phyloP scores from a whole-genome alignment of 768 basidiomycete species.

The Leccinum broughii region DNA sequence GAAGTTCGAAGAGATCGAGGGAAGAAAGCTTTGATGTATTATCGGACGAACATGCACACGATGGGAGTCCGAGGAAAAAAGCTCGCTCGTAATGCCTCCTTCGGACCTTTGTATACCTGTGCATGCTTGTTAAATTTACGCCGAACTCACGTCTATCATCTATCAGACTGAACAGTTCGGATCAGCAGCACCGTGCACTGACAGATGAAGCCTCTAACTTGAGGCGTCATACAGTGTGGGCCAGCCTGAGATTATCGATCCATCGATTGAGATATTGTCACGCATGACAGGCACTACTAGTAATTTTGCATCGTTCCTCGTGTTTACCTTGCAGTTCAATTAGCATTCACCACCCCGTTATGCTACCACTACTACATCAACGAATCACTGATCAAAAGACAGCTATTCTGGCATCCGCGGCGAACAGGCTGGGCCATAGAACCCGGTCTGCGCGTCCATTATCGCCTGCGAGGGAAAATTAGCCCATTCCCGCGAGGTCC shows the following conservation, averaged over 20 bases:
- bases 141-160: not conserved
- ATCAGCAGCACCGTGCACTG: not conserved
- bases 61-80: constrained; percentile 15
- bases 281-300: constrained; percentile 1
- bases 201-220: not conserved
- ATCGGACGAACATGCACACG: constrained; percentile 3
- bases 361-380: constrained; percentile 42
- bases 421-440: constrained; percentile 42
- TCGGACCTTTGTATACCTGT: not conserved
- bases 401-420: constrained; percentile 46
- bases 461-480: constrained; percentile 41
- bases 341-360: not conserved
- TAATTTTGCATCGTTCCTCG: constrained; percentile 58
- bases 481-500: constrained; percentile 2
- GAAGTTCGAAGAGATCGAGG: constrained; percentile 18
- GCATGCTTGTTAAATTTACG: constrained; percentile 1
- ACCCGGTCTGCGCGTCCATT: constrained; percentile 47
- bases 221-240: not conserved
- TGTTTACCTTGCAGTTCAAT: constrained; percentile 55
- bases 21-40: constrained; percentile 6
- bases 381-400: not conserved
- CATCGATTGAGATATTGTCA: not conserved
- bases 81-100: constrained; percentile 9
- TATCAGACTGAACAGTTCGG: not conserved
- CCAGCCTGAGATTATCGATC: constrained; percentile 3